phyloP scores from a whole-genome alignment of 208 protist genomes.

The Blechomonas ayalai region DNA sequence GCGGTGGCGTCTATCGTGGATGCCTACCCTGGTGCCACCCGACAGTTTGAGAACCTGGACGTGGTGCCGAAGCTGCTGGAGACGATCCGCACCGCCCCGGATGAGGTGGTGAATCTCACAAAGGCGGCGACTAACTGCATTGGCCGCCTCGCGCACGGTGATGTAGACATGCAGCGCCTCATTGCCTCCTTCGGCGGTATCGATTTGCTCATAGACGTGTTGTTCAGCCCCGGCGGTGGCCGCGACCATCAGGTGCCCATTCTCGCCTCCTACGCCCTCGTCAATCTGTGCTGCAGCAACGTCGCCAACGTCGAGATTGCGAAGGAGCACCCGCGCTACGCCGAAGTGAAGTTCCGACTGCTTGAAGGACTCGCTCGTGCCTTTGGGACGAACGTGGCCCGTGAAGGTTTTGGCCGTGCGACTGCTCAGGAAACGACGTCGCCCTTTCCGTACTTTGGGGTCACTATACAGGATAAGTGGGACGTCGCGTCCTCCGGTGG shows the following conservation, averaged over 20 bases:
- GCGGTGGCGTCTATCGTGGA: conserved; percentile 83
- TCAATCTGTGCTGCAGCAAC: conserved; percentile 87
- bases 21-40: conserved; percentile 45
- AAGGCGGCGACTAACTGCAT: conserved; percentile 87
- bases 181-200: conserved; percentile 78
- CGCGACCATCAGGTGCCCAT: conserved; percentile 88
- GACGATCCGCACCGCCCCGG: conserved; percentile 76
- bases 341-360: conserved; percentile 81
- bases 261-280: conserved; percentile 83
- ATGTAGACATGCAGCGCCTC: conserved; percentile 58
- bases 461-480: conserved; percentile 83
- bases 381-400: conserved; percentile 77
- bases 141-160: conserved; percentile 79
- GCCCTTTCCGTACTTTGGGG: conserved; percentile 84
- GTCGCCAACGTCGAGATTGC: conserved; percentile 65
- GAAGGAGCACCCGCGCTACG: conserved; percentile 61
- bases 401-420: conserved; percentile 74
- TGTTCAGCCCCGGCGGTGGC: conserved; percentile 76
- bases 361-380: conserved; percentile 83
- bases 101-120: conserved; percentile 81
- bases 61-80: conserved; percentile 82
- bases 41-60: conserved; percentile 54
- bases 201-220: conserved; percentile 77
- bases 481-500: conserved; percentile 64
- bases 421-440: conserved; percentile 64